Evolutionary conservation across 352 stramenopile species (phyloP), one percentile per base, ranked within the genome.

Genomic region (Bremia lactucae): DNA sequence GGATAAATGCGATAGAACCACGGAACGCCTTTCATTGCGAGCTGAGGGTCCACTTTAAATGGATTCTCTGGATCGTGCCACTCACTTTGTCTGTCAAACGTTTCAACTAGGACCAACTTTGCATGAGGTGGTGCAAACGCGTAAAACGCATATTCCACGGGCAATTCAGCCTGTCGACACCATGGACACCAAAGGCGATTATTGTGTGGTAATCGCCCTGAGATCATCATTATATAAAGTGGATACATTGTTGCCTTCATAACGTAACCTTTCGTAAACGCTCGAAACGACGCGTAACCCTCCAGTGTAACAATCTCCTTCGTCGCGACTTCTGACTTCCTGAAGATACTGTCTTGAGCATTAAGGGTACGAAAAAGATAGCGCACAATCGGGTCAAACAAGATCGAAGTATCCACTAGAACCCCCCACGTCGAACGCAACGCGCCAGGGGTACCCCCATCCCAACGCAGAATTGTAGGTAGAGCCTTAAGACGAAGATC

Each of bases 181-280:
- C 72, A 86, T 18, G 64, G 72, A 55, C 75, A 88, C 75, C 75
- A 88, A 8, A 86, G 57, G 0, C 75, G 72, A 22, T 74, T 76
- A 39, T 85, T 88, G 52, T 67, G 73, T 23, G 59, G 38, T 23
- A 80, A 73, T 2, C 63, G 49, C 31, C 70, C 75, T 8, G 73
- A 88, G 5, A 82, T 47, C 49, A 87, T 81, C 47, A 75, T 83
- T 42, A 88, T 67, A 39, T 76, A 88, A 18, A 88, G 58, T 37
- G 75, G 72, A 28, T 73, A 82, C 31, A 50, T 23, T 14, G 34
- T 45, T 22, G 23, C 25, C 9, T 46, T 46, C 8, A 15, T 15
- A 6, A 34, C 46, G 36, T 77, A 80, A 10, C 37, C 25, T 26
- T 49, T 44, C 46, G 78, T 64, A 33, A 54, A 71, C 36, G 33